Evolutionary conservation across 1,139 yeast species (phyloP), one percentile per base, ranked within the genome.

Genomic region (Magnusiomyces ingens): DNA sequence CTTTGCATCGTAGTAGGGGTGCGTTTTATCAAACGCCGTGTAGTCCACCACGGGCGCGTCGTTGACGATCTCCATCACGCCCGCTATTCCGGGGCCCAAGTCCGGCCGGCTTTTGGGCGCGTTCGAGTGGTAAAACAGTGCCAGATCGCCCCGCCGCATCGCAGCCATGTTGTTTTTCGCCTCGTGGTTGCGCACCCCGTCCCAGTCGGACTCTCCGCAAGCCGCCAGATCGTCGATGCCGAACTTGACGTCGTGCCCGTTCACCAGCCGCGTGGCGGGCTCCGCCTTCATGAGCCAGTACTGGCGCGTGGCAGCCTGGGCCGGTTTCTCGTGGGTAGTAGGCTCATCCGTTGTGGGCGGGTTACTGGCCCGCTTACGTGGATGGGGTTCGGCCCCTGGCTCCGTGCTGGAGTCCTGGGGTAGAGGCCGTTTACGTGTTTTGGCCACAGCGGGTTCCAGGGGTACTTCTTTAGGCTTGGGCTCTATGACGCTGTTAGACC

Each of bases 231-330:
- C 78, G 15, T 68, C 68, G 10, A 79, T 66, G 17, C 80, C 69
- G 62, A 77, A 79, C 49, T 71, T 71, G 32, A 75, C 79, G 59
- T 79, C 81, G 36, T 67, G 66, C 2, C 79, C 79, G 4, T 78
- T 70, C 51, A 76, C 81, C 5, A 77, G 62, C 36, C 83, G 64
- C 0, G 75, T 58, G 44, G 67, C 67, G 0, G 83, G 83, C 61
- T 79, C 83, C 1, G 81, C 76, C 59, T 79, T 79, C 52, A 79
- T 69, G 2, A 79, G 69, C 82, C 82, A 79, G 59, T 71, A 76
- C 32, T 26, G 4, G 32, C 32, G 32, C 8, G 32, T 26, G n/a
- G n/a, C n/a, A n/a, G n/a, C n/a, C 32, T 26, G 32, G 32, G n/a
- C n/a, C n/a, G 32, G 32, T 4, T 26, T 26, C 8, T 26, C 32